Evolutionary conservation across 805 yeast species (phyloP), one percentile per base, ranked within the genome.

Genomic region (Barnettozyma wickerhamii): DNA sequence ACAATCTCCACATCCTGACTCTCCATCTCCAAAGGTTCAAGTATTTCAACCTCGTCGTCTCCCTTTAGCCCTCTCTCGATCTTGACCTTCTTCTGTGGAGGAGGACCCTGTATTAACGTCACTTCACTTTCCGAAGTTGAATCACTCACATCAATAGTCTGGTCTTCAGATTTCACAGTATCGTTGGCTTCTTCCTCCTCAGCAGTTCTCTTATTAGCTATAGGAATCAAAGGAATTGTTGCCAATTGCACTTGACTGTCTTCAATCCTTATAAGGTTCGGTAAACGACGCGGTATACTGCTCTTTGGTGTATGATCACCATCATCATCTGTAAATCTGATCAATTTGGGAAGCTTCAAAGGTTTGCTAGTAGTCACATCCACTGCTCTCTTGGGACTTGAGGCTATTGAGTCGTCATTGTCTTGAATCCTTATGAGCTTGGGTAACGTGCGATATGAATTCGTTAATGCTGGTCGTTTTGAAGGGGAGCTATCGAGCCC

Each of bases 171-270:
- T n/a, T n/a, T n/a, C n/a, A n/a, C n/a, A n/a, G n/a, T n/a, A n/a
- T n/a, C n/a, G n/a, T n/a, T n/a, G n/a, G n/a, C n/a, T n/a, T n/a
- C n/a, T n/a, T n/a, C n/a, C n/a, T n/a, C n/a, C n/a, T n/a, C n/a
- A n/a, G n/a, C n/a, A n/a, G n/a, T n/a, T n/a, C n/a, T n/a, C n/a
- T n/a, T n/a, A n/a, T n/a, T n/a, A n/a, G n/a, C n/a, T n/a, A n/a
- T n/a, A n/a, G n/a, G n/a, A n/a, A n/a, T n/a, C n/a, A n/a, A n/a
- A n/a, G n/a, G n/a, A n/a, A n/a, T n/a, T n/a, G n/a, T n/a, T n/a
- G n/a, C n/a, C n/a, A n/a, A n/a, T n/a, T n/a, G n/a, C n/a, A n/a
- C 63, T 35, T 52, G 57, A 10, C 45, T 41, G 33, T 37, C 43
- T 13, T 24, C 32, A 5, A 37, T 23, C 15, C 24, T 40, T 26